These are phyloP conservation scores for Lyophyllum semitale DNA, from an alignment of 768 basidiomycete genomes.

Conservation along the genomic window DNA sequence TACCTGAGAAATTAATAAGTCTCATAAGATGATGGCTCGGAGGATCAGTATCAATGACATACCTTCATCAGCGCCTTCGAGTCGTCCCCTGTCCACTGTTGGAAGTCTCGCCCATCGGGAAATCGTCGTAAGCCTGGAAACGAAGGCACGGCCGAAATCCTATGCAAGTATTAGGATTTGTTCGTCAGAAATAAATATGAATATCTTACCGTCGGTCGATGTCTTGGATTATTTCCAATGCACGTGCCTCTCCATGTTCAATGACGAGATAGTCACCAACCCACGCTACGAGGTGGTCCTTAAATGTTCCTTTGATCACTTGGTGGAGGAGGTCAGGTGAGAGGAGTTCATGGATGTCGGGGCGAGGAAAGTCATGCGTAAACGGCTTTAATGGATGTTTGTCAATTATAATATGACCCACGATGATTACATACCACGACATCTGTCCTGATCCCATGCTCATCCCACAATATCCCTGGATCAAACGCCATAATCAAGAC, in stretches of 20 bases:
- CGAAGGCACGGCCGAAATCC: constrained; percentile 6
- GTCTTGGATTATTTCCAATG: constrained; percentile 25
- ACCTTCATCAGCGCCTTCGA: constrained; percentile 35
- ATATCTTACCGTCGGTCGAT: constrained; percentile 25
- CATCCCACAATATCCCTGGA: constrained; percentile 31
- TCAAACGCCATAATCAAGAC: constrained; percentile 19
- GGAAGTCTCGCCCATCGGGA: not conserved
- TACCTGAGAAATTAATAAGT: constrained; percentile 16
- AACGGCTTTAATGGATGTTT: not conserved
- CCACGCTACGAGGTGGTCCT: constrained; percentile 33
- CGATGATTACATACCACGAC: constrained; percentile 26
- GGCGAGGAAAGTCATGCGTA: constrained; percentile 4
- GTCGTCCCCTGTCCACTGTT: constrained; percentile 28
- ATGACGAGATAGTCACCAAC: constrained; percentile 22
- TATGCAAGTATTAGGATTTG: not conserved
- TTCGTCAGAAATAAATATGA: not conserved
- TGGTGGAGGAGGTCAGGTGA: constrained; percentile 33
- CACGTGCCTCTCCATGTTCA: constrained; percentile 13
- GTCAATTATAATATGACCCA: not conserved
- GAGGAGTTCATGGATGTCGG: constrained; percentile 31
- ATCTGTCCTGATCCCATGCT: constrained; percentile 34
- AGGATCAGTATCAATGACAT: not conserved
- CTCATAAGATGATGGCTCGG: not conserved
- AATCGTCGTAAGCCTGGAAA: constrained; percentile 5
- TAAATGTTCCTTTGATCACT: constrained; percentile 32